Evolutionary conservation across 2,329 filamentous ascomycete genomes (phyloP).

Genomic region (Talaromyces funiculosus): DNA sequence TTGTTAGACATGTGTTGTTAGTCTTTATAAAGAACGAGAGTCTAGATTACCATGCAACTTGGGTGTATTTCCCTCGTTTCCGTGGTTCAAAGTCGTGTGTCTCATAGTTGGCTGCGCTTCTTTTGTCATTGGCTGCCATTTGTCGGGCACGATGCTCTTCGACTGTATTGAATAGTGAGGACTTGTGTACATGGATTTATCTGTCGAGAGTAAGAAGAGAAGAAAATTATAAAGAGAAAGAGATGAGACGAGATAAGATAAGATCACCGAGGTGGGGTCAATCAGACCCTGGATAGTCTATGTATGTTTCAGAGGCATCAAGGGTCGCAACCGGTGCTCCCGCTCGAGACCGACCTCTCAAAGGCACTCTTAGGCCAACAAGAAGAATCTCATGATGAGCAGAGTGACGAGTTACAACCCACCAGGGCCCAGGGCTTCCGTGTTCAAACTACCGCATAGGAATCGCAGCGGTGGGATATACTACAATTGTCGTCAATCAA

Average conservation of each 20-base stretch:
- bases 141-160: not conserved
- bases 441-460: not conserved
- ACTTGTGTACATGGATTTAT: not conserved
- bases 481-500: not conserved
- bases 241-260: not conserved
- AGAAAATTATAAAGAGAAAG: not conserved
- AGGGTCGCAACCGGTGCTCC: not conserved
- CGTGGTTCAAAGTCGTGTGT: conserved; percentile 3
- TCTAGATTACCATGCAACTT: conserved; percentile 28
- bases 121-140: conserved; percentile 7
- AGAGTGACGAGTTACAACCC: not conserved
- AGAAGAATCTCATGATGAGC: not conserved
- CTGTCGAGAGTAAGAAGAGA: not conserved
- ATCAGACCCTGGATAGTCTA: not conserved
- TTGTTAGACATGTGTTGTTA: not conserved
- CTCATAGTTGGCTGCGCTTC: not conserved
- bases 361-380: not conserved
- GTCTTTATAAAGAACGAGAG: not conserved
- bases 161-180: no score
- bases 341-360: not conserved
- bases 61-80: conserved; percentile 34
- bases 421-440: not conserved
- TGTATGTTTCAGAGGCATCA: not conserved
- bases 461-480: not conserved
- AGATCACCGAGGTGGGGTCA: not conserved